Conservation (phyloP, 2,329 filamentous ascomycete species). For the Hypoxylon rubiginosum region DNA sequence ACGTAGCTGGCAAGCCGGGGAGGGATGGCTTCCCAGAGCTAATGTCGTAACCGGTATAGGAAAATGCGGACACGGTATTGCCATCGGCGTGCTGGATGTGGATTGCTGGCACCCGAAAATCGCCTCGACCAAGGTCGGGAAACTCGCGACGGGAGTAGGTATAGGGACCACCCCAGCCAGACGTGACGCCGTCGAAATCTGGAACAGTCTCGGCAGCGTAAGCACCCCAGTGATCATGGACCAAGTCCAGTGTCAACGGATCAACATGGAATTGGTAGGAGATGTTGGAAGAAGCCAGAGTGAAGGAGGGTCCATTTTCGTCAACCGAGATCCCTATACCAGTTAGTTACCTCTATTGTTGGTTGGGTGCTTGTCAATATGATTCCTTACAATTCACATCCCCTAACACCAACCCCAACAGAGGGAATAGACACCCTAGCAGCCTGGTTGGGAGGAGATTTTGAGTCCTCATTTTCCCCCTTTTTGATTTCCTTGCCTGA, state of each 20-base stretch:
- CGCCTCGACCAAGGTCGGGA: slow-evolving; percentile 73
- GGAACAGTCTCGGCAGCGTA: slow-evolving; percentile 65
- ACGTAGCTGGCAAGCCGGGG: slow-evolving; percentile 70
- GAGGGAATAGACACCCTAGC: slow-evolving; percentile 31
- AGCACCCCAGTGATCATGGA: slow-evolving; percentile 73
- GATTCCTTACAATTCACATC: slow-evolving; percentile 33
- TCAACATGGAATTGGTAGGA: slow-evolving; percentile 76
- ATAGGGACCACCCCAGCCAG: slow-evolving; percentile 67
- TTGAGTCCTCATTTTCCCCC: slow-evolving; percentile 27
- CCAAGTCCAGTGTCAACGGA: slow-evolving; percentile 65
- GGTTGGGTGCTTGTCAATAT: not conserved
- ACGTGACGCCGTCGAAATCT: slow-evolving; percentile 58
- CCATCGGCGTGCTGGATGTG: slow-evolving; percentile 71
- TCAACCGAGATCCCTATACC: slow-evolving; percentile 47
- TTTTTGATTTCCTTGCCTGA: slow-evolving; percentile 3
- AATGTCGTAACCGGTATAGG: slow-evolving; percentile 70
- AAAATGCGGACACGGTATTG: slow-evolving; percentile 70
- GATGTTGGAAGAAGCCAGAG: slow-evolving; percentile 53
- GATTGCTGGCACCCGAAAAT: slow-evolving; percentile 72
- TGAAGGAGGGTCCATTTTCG: slow-evolving; percentile 46
- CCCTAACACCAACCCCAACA: slow-evolving; percentile 26
- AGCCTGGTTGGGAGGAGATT: slow-evolving; percentile 17
- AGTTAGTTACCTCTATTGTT: slow-evolving; percentile 23
- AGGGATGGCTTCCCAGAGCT: slow-evolving; percentile 68
- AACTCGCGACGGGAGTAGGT: slow-evolving; percentile 71